phyloP scores from a whole-genome alignment of 345 rosid genomes.

The Gossypium bickii region DNA sequence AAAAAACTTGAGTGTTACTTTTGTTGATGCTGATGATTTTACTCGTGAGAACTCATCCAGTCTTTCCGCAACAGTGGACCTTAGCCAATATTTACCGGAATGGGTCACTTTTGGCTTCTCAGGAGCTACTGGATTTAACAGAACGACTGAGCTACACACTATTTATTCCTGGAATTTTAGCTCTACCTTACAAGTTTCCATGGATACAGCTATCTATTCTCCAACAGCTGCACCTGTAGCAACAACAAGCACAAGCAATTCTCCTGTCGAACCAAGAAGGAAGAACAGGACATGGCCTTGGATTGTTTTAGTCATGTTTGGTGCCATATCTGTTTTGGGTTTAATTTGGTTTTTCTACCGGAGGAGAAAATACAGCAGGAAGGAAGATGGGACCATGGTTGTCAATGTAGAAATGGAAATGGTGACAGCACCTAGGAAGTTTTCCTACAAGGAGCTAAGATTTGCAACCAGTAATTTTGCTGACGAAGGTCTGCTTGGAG shows the following conservation, averaged over 20 bases:
- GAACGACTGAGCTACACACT: slow-evolving; percentile 10
- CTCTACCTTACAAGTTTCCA: background rate
- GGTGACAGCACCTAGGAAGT: slow-evolving; percentile 51
- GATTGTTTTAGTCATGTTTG: slow-evolving; percentile 7
- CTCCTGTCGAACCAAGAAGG: background rate
- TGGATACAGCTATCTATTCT: background rate
- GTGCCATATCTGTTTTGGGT: background rate
- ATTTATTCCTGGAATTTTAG: slow-evolving; percentile 39
- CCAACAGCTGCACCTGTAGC: background rate
- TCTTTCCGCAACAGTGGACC: slow-evolving; percentile 36
- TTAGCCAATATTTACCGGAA: slow-evolving; percentile 33
- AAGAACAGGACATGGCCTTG: background rate
- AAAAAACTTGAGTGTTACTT: slow-evolving; percentile 40
- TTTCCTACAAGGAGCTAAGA: slow-evolving; percentile 37
- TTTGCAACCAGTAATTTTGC: slow-evolving; percentile 31
- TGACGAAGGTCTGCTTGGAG: background rate
- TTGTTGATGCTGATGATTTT: slow-evolving; percentile 18
- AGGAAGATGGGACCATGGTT: slow-evolving; percentile 10
- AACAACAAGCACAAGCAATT: too few species aligned
- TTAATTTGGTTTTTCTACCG: slow-evolving; percentile 9
- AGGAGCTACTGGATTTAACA: slow-evolving; percentile 25
- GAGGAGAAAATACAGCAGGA: slow-evolving; percentile 9
- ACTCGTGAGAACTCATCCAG: slow-evolving; percentile 20
- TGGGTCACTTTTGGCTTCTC: slow-evolving; percentile 45
- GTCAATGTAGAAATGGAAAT: slow-evolving; percentile 43